Evolutionary conservation across 2,329 filamentous ascomycete species (phyloP), one percentile per base, ranked within the genome.

Genomic region (Fusarium musae): DNA sequence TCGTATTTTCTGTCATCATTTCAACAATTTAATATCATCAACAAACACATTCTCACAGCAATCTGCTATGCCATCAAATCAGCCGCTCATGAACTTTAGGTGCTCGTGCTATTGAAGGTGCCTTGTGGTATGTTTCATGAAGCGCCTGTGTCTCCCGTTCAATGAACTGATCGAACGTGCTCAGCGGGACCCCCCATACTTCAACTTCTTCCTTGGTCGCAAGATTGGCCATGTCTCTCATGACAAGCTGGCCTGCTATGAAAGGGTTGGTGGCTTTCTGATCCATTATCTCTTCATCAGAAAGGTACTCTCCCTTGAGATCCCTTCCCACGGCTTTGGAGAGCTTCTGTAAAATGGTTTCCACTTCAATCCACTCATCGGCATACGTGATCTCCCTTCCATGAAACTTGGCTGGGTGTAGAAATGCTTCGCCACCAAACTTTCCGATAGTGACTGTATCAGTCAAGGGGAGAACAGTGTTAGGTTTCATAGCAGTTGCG

Each of bases 391-490:
- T 79, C 39, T 81, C 82, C 66, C 83, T 75, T n/a, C 74, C 76
- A 34, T 82, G 54, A 66, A 87, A 89, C 44, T 78, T 79, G 15
- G 44, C 69, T 0, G 85, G 83, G 6, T 87, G 78, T 2, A 83
- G 70, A 23, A 88, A 79, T 1, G 84, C 85, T 1, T 83, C 83
- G 11, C 80, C 80, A 7, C 81, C 82, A 71, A 87, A 86, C 12
- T 73, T 78, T 1, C 84, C 87, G 50, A 88, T 86, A 34, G 88
- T 87, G 10, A 82, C 78, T 0, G 83, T 80, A 70, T 87, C 86
- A 10, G 87, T 78, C 68, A 87, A 76, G 2, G 85, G 82, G 3
- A 89, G 66, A 2, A 76, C 17, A 0, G 80, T 83, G n/a, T 82
- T 80, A 0, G 78, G 74, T 0, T 71, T 72, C 28, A 84, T 73